Conservation (phyloP, 192 early-diverging fungal genomes). For the Podila epicladia region DNA sequence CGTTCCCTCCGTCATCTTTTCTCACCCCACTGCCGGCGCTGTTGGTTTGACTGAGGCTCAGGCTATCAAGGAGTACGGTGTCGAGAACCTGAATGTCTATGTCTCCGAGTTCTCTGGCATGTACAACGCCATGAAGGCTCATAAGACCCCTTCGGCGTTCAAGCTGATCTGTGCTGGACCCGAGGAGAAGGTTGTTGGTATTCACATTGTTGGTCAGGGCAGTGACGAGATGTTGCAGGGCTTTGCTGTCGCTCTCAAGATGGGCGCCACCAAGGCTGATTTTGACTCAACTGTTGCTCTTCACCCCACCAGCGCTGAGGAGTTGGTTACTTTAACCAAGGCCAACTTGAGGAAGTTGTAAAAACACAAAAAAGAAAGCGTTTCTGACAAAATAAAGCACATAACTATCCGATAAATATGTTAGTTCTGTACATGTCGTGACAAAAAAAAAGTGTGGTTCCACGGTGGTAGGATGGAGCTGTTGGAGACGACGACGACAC, state of each 20-base stretch:
- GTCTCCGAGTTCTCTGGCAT: constrained; percentile 90
- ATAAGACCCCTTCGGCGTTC: constrained; percentile 93
- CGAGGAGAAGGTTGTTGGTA: constrained; percentile 96
- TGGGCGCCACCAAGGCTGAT: constrained; percentile 99
- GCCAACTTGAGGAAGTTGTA: constrained; percentile 44
- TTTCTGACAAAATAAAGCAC: neutral
- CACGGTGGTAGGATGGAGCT: too few relatives aligned
- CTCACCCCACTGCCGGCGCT: constrained; percentile 89
- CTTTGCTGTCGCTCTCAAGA: constrained; percentile 96
- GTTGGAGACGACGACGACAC: too few relatives aligned
- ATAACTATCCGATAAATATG: neutral
- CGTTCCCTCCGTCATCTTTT: constrained; percentile 97
- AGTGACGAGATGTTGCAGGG: constrained; percentile 95
- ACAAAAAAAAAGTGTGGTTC: too few relatives aligned
- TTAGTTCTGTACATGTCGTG: too few relatives aligned
- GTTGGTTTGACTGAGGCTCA: constrained; percentile 91
- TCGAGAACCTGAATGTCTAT: constrained; percentile 87
- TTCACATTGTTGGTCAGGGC: constrained; percentile 91
- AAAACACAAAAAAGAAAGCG: neutral
- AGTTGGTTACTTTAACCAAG: constrained; percentile 79
- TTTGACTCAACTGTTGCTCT: constrained; percentile 97
- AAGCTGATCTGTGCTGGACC: constrained; percentile 89
- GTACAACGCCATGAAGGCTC: constrained; percentile 84
- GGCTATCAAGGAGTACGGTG: constrained; percentile 79
- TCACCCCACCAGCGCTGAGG: constrained; percentile 96